Evolutionary conservation across 1,139 yeast genomes (phyloP).

Genomic region (Geotrichum australiense): DNA sequence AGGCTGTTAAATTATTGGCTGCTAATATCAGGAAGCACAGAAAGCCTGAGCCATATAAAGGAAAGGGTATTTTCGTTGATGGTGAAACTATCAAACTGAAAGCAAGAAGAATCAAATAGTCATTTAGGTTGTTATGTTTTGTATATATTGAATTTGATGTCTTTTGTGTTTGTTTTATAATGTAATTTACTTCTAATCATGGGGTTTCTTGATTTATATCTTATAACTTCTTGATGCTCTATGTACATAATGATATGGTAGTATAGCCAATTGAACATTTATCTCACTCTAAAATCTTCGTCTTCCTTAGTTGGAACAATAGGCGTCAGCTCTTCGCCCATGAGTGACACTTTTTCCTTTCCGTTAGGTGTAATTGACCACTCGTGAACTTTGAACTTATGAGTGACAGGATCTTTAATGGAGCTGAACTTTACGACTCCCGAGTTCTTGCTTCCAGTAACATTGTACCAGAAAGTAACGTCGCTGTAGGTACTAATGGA

Average conservation of each 20-base stretch:
- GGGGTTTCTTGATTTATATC: background rate
- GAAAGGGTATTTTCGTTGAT: conserved; percentile 92
- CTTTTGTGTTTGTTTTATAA: conserved; percentile 12
- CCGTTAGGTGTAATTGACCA: conserved; percentile 32
- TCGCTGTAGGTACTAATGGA: conserved; percentile 73
- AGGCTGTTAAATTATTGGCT: conserved; percentile 81
- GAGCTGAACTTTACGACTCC: conserved; percentile 34
- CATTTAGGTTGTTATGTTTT: background rate
- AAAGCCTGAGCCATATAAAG: conserved; percentile 98
- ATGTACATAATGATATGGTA: background rate
- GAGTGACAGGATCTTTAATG: conserved; percentile 26
- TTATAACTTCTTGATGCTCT: background rate
- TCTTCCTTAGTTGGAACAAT: conserved; percentile 32
- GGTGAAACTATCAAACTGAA: conserved; percentile 86
- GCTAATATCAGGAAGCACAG: conserved; percentile 78
- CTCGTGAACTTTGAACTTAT: conserved; percentile 30
- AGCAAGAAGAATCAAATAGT: conserved; percentile 83
- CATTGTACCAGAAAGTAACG: conserved; percentile 64
- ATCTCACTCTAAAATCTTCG: too few species aligned
- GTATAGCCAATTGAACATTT: too few species aligned
- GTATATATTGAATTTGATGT: background rate
- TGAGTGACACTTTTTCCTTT: conserved; percentile 25
- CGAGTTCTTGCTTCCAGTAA: conserved; percentile 46
- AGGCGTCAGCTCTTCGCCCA: conserved; percentile 35
- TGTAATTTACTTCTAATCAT: background rate